Evolutionary conservation across 2,329 filamentous ascomycete species (phyloP).

Genomic region (Ophiostoma piceae): DNA sequence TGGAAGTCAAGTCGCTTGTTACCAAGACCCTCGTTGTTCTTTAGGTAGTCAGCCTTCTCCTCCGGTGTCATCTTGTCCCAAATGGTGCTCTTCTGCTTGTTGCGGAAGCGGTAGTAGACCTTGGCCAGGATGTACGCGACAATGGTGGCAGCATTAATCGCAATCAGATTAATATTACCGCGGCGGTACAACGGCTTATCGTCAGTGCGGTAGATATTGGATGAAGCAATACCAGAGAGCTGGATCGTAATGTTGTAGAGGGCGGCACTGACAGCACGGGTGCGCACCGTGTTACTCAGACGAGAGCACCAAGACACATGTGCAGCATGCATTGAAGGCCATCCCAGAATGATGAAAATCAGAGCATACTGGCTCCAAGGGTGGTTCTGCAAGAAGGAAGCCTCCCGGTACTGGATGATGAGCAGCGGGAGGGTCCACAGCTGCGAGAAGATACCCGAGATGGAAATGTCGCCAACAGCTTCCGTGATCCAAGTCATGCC

Average conservation of each 20-base stretch:
- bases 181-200: constrained; percentile 45
- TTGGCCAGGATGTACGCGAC: constrained; percentile 32
- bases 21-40: constrained; percentile 40
- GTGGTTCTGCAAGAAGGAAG: constrained; percentile 22
- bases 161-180: constrained; percentile 41
- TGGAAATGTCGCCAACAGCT: background rate
- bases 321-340: constrained; percentile 42
- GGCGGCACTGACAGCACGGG: constrained; percentile 55
- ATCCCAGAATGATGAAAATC: constrained; percentile 42
- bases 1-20: constrained; percentile 43
- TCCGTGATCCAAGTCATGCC: constrained; percentile 8
- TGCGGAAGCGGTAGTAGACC: constrained; percentile 47
- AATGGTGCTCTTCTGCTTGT: constrained; percentile 41
- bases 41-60: constrained; percentile 47
- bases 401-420: constrained; percentile 34
- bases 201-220: constrained; percentile 38
- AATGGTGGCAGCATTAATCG: constrained; percentile 37
- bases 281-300: constrained; percentile 58
- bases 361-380: constrained; percentile 45
- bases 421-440: constrained; percentile 50
- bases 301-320: constrained; percentile 55
- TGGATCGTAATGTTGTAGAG: constrained; percentile 56
- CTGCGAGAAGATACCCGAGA: constrained; percentile 40
- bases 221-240: constrained; percentile 40
- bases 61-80: constrained; percentile 48